Base-by-base conservation (phyloP, 2,329 filamentous ascomycete species). In the Diaporthe australafricana region DNA sequence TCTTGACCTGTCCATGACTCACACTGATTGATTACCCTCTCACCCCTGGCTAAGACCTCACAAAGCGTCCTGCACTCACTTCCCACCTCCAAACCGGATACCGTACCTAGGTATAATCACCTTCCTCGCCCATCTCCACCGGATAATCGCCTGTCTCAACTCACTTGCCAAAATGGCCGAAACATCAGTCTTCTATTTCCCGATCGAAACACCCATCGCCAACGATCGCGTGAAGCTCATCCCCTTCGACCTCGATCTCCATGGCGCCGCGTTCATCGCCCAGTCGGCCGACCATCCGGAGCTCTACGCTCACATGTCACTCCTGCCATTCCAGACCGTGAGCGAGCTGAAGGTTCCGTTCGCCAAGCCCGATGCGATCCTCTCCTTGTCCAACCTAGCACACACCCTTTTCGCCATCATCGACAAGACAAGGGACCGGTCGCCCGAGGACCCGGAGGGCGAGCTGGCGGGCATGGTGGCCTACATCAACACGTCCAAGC, bases 391-490 rank as follows among this genome's bases (percentile, higher is more conserved):
- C 60, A 60, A 72, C 66, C 74, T 71, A n/a, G 68, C 50, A 16
- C 56, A 66, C 57, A 65, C 74, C 27, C 60, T 70, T n/a, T 73
- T 74, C 55, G 77, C 78, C 73, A 73, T 81, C 62, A 76, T 80
- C 73, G 79, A 81, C 75, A 78, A 77, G 69, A 78, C 77, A 7
- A 72, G 72, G 8, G 73, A 75, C 4, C 32, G 76, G 17, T 77
- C 76, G 3, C 40, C 70, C 30, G 76, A 77, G 50, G 79, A 79
- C 69, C 71, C 74, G 11, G 77, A 78, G 12, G 79, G 77, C n/a
- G 76, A 75, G 45, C 71, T 80, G 7, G 78, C 78, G 1, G 79
- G 79, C n/a, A 74, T 77, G 48, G 75, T 80, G 40, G 70, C 74
- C 48, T 79, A 77, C 70, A 74, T 78, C 30, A 70, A 74, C 65